Conservation (phyloP, 768 basidiomycete species). For the Tricholomella constricta region DNA sequence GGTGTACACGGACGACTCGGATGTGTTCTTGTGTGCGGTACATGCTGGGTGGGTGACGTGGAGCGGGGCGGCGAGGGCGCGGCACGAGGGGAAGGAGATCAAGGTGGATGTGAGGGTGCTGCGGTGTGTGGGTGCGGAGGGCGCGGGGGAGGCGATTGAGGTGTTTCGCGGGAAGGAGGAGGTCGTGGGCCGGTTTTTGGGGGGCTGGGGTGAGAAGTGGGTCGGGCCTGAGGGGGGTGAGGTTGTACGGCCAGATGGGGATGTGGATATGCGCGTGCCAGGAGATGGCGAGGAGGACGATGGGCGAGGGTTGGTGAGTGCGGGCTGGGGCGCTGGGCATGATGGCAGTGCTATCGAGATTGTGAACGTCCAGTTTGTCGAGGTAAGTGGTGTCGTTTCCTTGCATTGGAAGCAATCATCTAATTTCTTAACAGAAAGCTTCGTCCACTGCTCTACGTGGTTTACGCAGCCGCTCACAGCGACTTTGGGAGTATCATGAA, state of each 20-base stretch:
- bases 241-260: constrained; percentile 29
- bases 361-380: constrained; percentile 59
- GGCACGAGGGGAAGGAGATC: constrained; percentile 40
- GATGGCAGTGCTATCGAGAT: constrained; percentile 80
- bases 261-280: constrained; percentile 27
- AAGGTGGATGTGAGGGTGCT: constrained; percentile 42
- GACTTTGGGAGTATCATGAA: constrained; percentile 66
- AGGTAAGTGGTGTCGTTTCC: constrained; percentile 44
- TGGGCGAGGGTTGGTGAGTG: constrained; percentile 62
- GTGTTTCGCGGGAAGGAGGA: constrained; percentile 35
- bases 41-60: constrained; percentile 63
- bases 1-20: constrained; percentile 80
- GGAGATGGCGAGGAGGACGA: constrained; percentile 49
- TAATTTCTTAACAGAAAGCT: constrained; percentile 40
- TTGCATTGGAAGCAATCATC: not conserved
- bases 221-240: constrained; percentile 22
- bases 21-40: constrained; percentile 66
- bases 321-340: constrained; percentile 77
- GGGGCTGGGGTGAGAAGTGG: constrained; percentile 47
- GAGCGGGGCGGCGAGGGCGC: constrained; percentile 42
- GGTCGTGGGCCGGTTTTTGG: constrained; percentile 47
- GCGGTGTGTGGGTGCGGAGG: constrained; percentile 31
- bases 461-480: constrained; percentile 63
- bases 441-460: constrained; percentile 52
- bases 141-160: not conserved